Percentiles rank a stretch among this genome's conserved stretches.
Conservation (phyloP, 495 filamentous ascomycete species). For the Aspergillus ostianus region DNA sequence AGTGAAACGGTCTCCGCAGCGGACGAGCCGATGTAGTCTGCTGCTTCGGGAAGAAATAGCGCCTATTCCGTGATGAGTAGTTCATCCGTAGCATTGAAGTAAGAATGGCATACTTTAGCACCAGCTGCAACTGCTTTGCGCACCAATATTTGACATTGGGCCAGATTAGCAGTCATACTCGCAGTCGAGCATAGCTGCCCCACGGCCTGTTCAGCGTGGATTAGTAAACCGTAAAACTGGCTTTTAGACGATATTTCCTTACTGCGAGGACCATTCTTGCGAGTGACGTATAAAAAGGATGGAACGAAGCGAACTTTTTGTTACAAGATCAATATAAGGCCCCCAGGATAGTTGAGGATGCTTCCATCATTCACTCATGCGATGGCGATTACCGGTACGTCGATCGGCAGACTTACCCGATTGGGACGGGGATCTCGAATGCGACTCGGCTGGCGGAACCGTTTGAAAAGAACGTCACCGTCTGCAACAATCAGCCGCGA, state of each 20-base stretch:
- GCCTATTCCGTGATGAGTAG: slow-evolving; percentile 47
- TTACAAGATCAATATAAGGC: neutral
- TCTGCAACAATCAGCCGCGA: slow-evolving; percentile 12
- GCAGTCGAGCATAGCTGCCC: slow-evolving; percentile 86
- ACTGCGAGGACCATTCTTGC: slow-evolving; percentile 39
- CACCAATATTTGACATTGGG: slow-evolving; percentile 69
- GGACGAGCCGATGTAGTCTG: slow-evolving; percentile 77
- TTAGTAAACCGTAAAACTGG: neutral
- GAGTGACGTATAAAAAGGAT: neutral
- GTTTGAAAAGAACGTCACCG: slow-evolving; percentile 17
- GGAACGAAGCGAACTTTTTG: neutral
- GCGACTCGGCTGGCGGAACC: slow-evolving; percentile 13
- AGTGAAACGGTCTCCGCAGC: slow-evolving; percentile 65
- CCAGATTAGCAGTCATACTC: slow-evolving; percentile 73
- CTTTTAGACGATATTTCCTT: slow-evolving; percentile 10
- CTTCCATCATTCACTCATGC: neutral
- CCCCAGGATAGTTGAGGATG: neutral
- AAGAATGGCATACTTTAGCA: slow-evolving; percentile 59
- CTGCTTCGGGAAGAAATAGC: slow-evolving; percentile 89
- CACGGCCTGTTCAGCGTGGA: slow-evolving; percentile 59
- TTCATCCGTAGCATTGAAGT: slow-evolving; percentile 1
- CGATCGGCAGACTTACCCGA: slow-evolving; percentile 25
- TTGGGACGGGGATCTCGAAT: slow-evolving; percentile 17
- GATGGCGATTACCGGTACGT: slow-evolving; percentile 1
- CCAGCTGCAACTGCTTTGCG: slow-evolving; percentile 70